These are phyloP conservation scores for Ambrosia hybrid DNA, from an alignment of 140 eudicot genomes.

Conservation along the genomic window DNA sequence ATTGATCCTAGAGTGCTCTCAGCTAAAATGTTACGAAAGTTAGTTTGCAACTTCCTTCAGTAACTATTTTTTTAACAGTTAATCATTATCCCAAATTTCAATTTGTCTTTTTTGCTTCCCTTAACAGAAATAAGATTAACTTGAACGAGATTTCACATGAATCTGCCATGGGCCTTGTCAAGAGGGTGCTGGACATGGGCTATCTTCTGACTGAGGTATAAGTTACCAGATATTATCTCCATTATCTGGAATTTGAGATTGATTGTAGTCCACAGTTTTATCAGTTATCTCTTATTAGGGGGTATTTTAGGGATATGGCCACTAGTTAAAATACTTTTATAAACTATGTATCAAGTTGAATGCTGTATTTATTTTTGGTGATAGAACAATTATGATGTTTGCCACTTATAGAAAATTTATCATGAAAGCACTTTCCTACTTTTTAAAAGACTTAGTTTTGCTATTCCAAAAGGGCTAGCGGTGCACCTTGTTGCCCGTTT, in stretches of 20 bases:
- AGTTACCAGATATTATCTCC: not conserved
- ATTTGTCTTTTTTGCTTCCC: slow-evolving; percentile 9
- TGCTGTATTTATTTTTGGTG: not conserved
- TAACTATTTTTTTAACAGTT: not conserved
- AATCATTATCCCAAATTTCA: not conserved
- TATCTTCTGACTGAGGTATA: slow-evolving; percentile 90
- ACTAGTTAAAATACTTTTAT: not conserved
- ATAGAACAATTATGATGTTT: slow-evolving; percentile 9
- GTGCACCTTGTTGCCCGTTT: too few species aligned
- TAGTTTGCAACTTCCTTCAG: slow-evolving; percentile 28
- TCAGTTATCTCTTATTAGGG: not conserved
- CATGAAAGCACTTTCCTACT: not conserved
- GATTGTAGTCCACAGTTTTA: not conserved
- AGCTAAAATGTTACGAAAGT: slow-evolving; percentile 93
- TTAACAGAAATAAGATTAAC: slow-evolving; percentile 77
- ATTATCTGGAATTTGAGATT: not conserved
- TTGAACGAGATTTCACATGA: slow-evolving; percentile 93
- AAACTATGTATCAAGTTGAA: not conserved
- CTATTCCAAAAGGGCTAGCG: not conserved
- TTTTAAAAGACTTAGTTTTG: not conserved
- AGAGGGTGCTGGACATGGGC: slow-evolving; percentile 60
- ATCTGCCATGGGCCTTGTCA: slow-evolving; percentile 93
- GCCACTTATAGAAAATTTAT: not conserved
- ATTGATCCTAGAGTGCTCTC: slow-evolving; percentile 94
- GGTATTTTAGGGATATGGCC: slow-evolving; percentile 1